These are phyloP conservation scores for Microbotryum silenes-acaulis DNA, from an alignment of 1,284 basidiomycete species.

Conservation along the genomic window DNA sequence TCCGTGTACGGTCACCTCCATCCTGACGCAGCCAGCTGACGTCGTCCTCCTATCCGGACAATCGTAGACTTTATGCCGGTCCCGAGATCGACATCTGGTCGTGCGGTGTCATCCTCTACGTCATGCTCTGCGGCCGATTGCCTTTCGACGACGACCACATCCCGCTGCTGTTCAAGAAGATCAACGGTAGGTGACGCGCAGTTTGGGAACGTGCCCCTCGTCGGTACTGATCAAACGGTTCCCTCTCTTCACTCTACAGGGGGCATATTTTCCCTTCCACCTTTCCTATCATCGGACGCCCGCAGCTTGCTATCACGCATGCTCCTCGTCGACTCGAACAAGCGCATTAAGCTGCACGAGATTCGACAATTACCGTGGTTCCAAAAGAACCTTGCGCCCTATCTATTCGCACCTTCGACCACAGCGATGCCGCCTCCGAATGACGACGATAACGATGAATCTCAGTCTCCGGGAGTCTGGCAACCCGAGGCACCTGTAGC, in stretches of 20 bases:
- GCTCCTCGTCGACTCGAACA: constrained; percentile 85
- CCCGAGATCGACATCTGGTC: constrained; percentile 98
- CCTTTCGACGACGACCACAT: constrained; percentile 96
- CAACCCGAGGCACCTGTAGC: constrained; percentile 5
- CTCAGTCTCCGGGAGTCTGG: background rate
- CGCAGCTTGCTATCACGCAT: constrained; percentile 69
- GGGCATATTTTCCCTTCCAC: constrained; percentile 74
- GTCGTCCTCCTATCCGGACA: background rate
- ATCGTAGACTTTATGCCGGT: constrained; percentile 66
- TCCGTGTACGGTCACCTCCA: background rate
- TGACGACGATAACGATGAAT: constrained; percentile 13
- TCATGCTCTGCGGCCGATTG: constrained; percentile 82
- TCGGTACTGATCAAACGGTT: background rate
- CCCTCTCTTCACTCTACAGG: constrained; percentile 46
- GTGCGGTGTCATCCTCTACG: constrained; percentile 88
- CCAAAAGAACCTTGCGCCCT: constrained; percentile 70
- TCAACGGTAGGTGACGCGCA: constrained; percentile 58
- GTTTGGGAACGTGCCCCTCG: background rate
- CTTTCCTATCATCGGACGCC: constrained; percentile 67
- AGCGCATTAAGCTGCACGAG: constrained; percentile 82
- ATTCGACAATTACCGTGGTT: constrained; percentile 85
- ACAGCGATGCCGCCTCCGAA: constrained; percentile 1
- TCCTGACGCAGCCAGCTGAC: background rate
- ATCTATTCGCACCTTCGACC: constrained; percentile 48
- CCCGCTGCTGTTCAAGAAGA: constrained; percentile 82